Conservation (phyloP, 169 alveolate species). For the Eimeria praecox region DNA sequence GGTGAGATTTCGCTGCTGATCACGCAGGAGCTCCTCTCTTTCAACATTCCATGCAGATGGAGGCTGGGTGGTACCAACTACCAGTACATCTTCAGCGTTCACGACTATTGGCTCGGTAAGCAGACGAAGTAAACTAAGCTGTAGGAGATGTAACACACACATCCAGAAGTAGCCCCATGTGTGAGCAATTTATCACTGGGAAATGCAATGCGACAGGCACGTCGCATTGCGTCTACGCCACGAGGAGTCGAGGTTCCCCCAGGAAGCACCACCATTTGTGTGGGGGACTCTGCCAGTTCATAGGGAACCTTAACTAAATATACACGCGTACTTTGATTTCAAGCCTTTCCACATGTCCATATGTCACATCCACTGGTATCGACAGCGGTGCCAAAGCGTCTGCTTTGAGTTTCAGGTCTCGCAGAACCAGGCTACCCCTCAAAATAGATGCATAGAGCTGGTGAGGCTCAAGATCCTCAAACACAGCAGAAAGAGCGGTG, state of each 20-base stretch:
- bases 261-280: neutral
- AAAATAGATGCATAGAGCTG: slow-evolving; percentile 74
- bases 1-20: slow-evolving; percentile 36
- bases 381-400: slow-evolving; percentile 71
- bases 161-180: neutral
- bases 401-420: slow-evolving; percentile 36
- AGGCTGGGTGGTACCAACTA: slow-evolving; percentile 72
- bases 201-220: neutral
- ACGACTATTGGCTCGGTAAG: slow-evolving; percentile 68
- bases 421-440: slow-evolving; percentile 56
- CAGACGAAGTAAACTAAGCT: slow-evolving; percentile 71
- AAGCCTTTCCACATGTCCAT: slow-evolving; percentile 61
- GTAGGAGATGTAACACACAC: slow-evolving; percentile 46
- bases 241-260: neutral
- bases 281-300: neutral
- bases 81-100: slow-evolving; percentile 62
- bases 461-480: slow-evolving; percentile 57
- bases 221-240: neutral
- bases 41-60: slow-evolving; percentile 76
- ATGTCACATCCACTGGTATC: slow-evolving; percentile 74
- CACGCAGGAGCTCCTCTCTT: slow-evolving; percentile 64
- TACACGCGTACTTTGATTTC: slow-evolving; percentile 37
- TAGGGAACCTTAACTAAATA: too few relatives aligned
- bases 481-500: slow-evolving; percentile 61
- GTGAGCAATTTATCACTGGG: neutral